These are phyloP conservation scores for Phytophthora hybrid DNA, from an alignment of 352 stramenopile genomes.

Conservation along the genomic window DNA sequence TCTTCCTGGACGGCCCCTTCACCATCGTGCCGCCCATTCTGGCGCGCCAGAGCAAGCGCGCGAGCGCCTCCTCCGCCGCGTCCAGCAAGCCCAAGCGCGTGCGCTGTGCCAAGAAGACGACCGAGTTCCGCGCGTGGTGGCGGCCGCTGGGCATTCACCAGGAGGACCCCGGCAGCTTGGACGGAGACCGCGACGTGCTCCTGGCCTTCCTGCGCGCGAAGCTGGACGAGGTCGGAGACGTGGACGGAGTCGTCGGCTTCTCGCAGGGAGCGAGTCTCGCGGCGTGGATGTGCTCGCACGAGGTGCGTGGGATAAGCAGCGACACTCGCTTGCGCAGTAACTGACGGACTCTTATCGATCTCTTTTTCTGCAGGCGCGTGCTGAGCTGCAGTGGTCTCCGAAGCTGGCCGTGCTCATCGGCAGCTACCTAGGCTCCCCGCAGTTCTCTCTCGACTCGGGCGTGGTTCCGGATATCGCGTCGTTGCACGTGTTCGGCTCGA, in stretches of 20 bases:
- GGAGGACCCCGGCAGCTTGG: constrained; percentile 54
- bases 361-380: constrained; percentile 40
- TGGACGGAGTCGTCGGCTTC: constrained; percentile 87
- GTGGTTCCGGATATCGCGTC: constrained; percentile 63
- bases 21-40: constrained; percentile 78
- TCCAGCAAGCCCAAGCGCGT: constrained; percentile 39
- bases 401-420: constrained; percentile 78
- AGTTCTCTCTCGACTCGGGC: constrained; percentile 64
- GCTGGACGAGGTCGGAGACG: constrained; percentile 60
- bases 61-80: constrained; percentile 14
- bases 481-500: constrained; percentile 82
- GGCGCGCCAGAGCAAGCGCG: constrained; percentile 45
- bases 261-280: constrained; percentile 83
- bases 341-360: constrained; percentile 1
- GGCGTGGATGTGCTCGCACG: constrained; percentile 80
- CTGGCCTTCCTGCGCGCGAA: constrained; percentile 67
- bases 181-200: constrained; percentile 62
- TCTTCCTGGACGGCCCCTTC: constrained; percentile 81
- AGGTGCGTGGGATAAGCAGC: constrained; percentile 38
- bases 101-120: constrained; percentile 60
- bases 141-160: constrained; percentile 60
- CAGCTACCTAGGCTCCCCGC: constrained; percentile 70
- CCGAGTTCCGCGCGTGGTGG: constrained; percentile 84
- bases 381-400: constrained; percentile 74
- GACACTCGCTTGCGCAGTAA: neutral